Percentiles rank a stretch among this genome's conserved stretches.
phyloP scores from a whole-genome alignment of 2,329 filamentous ascomycete genomes.

The Annulohypoxylon truncatum region DNA sequence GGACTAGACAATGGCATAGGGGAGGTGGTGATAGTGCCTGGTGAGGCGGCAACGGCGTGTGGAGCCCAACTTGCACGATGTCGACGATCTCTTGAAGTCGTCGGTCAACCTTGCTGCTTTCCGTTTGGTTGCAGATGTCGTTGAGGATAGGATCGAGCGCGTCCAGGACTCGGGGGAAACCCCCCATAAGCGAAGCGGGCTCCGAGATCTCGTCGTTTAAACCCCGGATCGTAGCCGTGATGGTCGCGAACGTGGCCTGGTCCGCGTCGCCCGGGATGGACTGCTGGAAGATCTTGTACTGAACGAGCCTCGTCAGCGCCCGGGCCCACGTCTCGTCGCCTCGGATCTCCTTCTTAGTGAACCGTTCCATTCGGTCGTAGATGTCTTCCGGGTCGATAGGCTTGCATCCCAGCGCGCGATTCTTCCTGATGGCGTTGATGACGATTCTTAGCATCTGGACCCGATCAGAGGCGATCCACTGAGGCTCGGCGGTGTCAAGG shows the following conservation, averaged over 20 bases:
- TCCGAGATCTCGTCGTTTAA: neutral
- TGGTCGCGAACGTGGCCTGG: neutral
- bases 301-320: neutral
- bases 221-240: neutral
- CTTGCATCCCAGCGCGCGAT: neutral
- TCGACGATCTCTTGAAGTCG: neutral
- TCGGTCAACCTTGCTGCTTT: neutral
- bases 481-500: too few species aligned
- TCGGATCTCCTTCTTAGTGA: neutral
- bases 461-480: neutral
- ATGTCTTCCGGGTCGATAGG: neutral
- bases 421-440: neutral
- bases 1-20: neutral
- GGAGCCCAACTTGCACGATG: neutral
- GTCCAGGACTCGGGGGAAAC: neutral
- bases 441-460: neutral
- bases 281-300: neutral
- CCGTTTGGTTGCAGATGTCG: neutral
- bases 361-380: neutral
- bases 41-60: neutral
- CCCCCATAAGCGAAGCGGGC: slow-evolving; percentile 3
- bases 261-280: neutral
- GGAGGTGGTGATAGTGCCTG: neutral
- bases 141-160: neutral
- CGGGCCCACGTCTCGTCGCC: neutral